Evolutionary conservation across 768 basidiomycete genomes (phyloP), one percentile per base, ranked within the genome.

Genomic region (Panaeolus cyanescens): DNA sequence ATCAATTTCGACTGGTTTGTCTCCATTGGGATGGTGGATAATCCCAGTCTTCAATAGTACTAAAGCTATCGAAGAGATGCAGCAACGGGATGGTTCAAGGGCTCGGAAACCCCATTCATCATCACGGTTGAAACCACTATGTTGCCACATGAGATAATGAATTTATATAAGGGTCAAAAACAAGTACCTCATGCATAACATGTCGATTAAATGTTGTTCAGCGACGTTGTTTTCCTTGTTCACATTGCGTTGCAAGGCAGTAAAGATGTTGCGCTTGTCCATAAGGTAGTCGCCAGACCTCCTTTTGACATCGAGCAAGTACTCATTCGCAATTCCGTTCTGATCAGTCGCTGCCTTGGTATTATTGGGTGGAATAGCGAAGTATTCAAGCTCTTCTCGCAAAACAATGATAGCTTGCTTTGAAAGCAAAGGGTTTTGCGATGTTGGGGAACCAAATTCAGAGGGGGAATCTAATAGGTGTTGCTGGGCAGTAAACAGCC

Each of bases 361-460:
- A 60, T 80, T 83, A 67, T 85, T 87, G 13, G 92, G 90, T 2
- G 96, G 95, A 63, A 99, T 98, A 33, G 94, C 90, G 66, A 99
- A 99, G 73, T 99, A 99, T 75, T 99, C 97, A 57, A 99, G 83
- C 77, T 99, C 97, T 74, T 99, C 97, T 30, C 97, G 85, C 28
- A 99, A 87, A 54, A 99, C 96, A 67, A 99, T 99, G 71, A 99
- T 98, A 30, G 96, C 96, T 75, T 99, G 97, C 77, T 99, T 98
- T 54, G 89, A 85, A 58, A 98, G 82, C 37, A 99, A 83, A 0
- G 97, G 97, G 70, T 98, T 99, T 73, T 95, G 92, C 56, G 87
- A 84, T 31, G 86, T 80, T 17, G 87, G 75, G 12, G 89, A 83
- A 19, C 80, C 80, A 70, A 88, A 86, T 62, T 85, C 87, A 63